Percentiles rank a stretch among this genome's conserved stretches.
These are phyloP conservation scores for Kingdonia uniflora DNA, from an alignment of 164 flowering plant genomes.

Conservation along the genomic window DNA sequence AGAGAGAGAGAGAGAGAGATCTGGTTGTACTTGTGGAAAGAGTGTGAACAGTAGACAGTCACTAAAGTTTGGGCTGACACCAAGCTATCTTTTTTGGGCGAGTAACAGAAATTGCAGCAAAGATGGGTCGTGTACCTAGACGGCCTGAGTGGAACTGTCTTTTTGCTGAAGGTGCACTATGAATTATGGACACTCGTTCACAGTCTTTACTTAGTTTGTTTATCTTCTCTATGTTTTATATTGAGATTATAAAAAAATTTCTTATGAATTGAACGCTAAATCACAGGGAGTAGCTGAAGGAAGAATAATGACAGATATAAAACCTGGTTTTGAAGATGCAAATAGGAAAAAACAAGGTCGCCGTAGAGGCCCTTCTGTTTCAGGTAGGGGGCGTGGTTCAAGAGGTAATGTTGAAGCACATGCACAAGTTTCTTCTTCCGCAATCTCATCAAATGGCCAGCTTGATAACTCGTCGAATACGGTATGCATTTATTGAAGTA, in stretches of 20 bases:
- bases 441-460: conserved; percentile 54
- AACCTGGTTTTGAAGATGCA: conserved; percentile 32
- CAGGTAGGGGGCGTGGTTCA: conserved; percentile 72
- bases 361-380: conserved; percentile 51
- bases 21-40: too few species aligned
- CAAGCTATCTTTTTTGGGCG: too few species aligned
- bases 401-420: conserved; percentile 44
- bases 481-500: conserved; percentile 24
- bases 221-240: neutral
- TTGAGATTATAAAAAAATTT: neutral
- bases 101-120: too few species aligned
- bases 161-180: too few species aligned
- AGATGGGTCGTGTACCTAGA: too few species aligned
- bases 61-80: too few species aligned
- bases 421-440: conserved; percentile 26
- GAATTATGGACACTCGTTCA: too few species aligned
- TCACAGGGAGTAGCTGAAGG: conserved; percentile 45
- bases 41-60: too few species aligned
- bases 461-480: conserved; percentile 37
- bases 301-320: conserved; percentile 27
- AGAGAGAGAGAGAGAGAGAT: too few species aligned
- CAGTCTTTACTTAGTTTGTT: too few species aligned
- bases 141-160: too few species aligned
- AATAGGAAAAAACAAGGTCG: conserved; percentile 69
- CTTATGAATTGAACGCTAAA: conserved; percentile 8